Evolutionary conservation across 1,284 basidiomycete species (phyloP).

Genomic region (Sphagnurus paluster): DNA sequence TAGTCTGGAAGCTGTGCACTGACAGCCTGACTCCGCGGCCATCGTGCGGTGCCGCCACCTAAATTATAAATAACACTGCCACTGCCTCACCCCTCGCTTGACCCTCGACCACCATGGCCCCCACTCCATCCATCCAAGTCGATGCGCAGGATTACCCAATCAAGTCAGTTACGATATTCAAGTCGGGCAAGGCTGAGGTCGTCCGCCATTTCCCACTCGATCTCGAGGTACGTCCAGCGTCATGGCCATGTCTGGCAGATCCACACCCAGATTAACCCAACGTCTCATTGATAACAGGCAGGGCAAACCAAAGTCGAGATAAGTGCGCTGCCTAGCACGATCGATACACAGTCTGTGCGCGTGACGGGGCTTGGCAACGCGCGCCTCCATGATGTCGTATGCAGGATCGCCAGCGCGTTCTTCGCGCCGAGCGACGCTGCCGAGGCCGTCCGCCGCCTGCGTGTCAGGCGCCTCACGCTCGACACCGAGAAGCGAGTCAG

Average conservation of each 20-base stretch:
- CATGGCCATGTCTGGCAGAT: too few species aligned
- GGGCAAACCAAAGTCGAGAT: constrained; percentile 52
- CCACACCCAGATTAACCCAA: too few species aligned
- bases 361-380: constrained; percentile 48
- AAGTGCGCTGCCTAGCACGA: constrained; percentile 41
- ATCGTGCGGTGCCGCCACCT: too few species aligned
- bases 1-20: too few species aligned
- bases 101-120: constrained; percentile 5
- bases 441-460: constrained; percentile 37
- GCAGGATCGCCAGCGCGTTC: constrained; percentile 30
- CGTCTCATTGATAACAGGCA: constrained; percentile 32
- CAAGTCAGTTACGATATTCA: constrained; percentile 43
- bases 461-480: constrained; percentile 33
- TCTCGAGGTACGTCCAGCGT: constrained; percentile 35
- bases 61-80: too few species aligned
- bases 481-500: constrained; percentile 37
- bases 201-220: constrained; percentile 37
- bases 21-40: too few species aligned
- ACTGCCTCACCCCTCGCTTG: neutral
- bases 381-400: constrained; percentile 41
- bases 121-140: constrained; percentile 17
- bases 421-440: constrained; percentile 23
- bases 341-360: constrained; percentile 49
- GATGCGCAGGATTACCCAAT: constrained; percentile 34
- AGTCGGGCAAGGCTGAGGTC: constrained; percentile 42